A percentile compares a stretch with the other conserved stretches of the same genome.
Conservation (phyloP, 257 asterid genomes). For the Gentiana straminea region DNA sequence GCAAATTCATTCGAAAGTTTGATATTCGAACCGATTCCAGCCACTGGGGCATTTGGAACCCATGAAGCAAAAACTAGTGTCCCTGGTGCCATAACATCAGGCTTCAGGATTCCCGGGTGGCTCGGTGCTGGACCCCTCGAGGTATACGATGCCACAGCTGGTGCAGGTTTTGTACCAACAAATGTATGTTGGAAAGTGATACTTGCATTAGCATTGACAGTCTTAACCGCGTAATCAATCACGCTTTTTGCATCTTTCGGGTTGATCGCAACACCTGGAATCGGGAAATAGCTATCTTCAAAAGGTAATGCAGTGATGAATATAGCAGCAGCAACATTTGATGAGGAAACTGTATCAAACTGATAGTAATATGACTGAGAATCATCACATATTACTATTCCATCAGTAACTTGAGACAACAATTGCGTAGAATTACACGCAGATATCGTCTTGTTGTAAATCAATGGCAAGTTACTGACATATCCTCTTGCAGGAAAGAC, state of each 20-base stretch:
- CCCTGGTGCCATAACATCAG: constrained; percentile 17
- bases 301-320: neutral
- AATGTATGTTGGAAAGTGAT: constrained; percentile 10
- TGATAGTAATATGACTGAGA: neutral
- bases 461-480: constrained; percentile 24
- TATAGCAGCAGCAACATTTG: constrained; percentile 6
- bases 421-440: constrained; percentile 28
- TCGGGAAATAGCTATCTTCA: neutral
- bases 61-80: constrained; percentile 6
- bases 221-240: constrained; percentile 4
- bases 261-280: constrained; percentile 7
- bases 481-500: constrained; percentile 27
- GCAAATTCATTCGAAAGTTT: neutral
- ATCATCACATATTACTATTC: constrained; percentile 4
- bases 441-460: constrained; percentile 28
- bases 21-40: neutral
- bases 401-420: constrained; percentile 7
- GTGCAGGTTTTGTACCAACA: constrained; percentile 9
- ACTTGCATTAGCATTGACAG: neutral
- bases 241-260: constrained; percentile 5
- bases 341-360: neutral
- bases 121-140: constrained; percentile 11
- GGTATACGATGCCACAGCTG: constrained; percentile 1
- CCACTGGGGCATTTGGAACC: neutral
- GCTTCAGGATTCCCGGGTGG: constrained; percentile 7